A percentile compares a stretch with the other conserved stretches of the same genome.
These are phyloP conservation scores for Calonectria naviculata DNA, from an alignment of 2,329 filamentous ascomycete genomes.

Conservation along the genomic window DNA sequence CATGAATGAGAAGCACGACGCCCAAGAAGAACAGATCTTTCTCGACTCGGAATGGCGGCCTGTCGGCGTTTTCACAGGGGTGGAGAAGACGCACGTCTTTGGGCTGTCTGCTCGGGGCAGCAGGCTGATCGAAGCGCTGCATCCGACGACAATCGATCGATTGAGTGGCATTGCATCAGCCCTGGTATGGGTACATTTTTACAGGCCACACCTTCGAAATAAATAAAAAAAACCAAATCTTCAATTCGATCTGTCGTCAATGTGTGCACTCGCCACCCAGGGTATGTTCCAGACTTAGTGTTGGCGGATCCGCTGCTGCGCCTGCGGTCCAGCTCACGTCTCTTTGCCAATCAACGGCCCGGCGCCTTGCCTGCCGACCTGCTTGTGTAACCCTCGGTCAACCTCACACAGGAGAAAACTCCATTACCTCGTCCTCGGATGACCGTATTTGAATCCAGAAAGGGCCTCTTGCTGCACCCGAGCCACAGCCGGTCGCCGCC, in stretches of 20 bases:
- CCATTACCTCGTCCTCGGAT: constrained; percentile 27
- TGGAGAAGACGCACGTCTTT: constrained; percentile 12
- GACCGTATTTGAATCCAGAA: constrained; percentile 28
- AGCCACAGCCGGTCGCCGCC: constrained; percentile 26
- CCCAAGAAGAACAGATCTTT: constrained; percentile 12
- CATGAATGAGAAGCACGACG: constrained; percentile 6
- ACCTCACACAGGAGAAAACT: constrained; percentile 29
- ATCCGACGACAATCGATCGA: neutral
- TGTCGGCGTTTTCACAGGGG: constrained; percentile 8
- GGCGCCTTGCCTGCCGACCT: constrained; percentile 31
- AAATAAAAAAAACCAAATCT: neutral
- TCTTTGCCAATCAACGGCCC: constrained; percentile 31
- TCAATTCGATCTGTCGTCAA: neutral
- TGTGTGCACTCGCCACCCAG: neutral
- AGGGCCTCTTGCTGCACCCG: constrained; percentile 27
- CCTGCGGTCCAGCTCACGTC: constrained; percentile 22
- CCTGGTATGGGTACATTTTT: neutral
- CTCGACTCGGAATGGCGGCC: constrained; percentile 20
- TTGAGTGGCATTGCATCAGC: constrained; percentile 5
- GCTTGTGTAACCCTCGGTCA: constrained; percentile 38
- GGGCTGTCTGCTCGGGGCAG: neutral
- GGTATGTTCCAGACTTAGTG: constrained; percentile 23
- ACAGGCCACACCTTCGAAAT: neutral
- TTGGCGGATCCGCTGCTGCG: constrained; percentile 24
- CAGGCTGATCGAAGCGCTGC: neutral